Conservation (phyloP, 345 rosid genomes). For the Turritis glabra region DNA sequence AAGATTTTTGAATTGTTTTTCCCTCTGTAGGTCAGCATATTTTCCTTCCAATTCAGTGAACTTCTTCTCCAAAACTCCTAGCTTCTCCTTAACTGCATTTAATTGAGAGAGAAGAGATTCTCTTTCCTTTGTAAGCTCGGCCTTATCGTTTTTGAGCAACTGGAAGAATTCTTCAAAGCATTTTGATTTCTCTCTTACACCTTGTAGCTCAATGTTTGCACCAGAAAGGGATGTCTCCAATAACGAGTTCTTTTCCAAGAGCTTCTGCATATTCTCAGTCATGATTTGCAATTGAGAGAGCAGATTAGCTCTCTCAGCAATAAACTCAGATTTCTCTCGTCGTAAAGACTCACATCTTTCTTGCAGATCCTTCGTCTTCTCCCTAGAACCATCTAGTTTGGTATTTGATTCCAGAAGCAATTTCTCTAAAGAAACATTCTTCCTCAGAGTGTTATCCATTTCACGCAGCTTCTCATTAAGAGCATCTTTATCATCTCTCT, state of each 20-base stretch:
- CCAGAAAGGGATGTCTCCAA: slow-evolving; percentile 62
- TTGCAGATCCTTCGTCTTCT: slow-evolving; percentile 57
- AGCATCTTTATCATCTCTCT: slow-evolving; percentile 49
- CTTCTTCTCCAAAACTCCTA: slow-evolving; percentile 62
- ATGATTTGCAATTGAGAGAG: slow-evolving; percentile 78
- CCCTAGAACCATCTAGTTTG: slow-evolving; percentile 65
- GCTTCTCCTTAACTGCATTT: slow-evolving; percentile 61
- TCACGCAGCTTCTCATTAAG: slow-evolving; percentile 55
- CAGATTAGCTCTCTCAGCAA: slow-evolving; percentile 67
- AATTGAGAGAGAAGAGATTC: slow-evolving; percentile 56
- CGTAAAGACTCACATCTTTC: slow-evolving; percentile 62
- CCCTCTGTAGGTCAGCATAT: slow-evolving; percentile 65
- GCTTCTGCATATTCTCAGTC: slow-evolving; percentile 75
- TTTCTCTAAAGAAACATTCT: slow-evolving; percentile 62
- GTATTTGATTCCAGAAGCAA: slow-evolving; percentile 73
- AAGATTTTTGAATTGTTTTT: slow-evolving; percentile 55
- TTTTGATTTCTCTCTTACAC: slow-evolving; percentile 62
- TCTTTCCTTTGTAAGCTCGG: slow-evolving; percentile 56
- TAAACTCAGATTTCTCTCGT: slow-evolving; percentile 70
- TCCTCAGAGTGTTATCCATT: slow-evolving; percentile 55
- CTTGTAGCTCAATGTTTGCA: slow-evolving; percentile 78
- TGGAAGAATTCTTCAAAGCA: slow-evolving; percentile 71
- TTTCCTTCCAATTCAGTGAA: slow-evolving; percentile 66
- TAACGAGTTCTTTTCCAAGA: slow-evolving; percentile 57
- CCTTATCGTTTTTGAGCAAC: slow-evolving; percentile 72